Percentiles rank a stretch among this genome's conserved stretches.
Conservation (phyloP, 129 eudicot genomes). For the Dittrichia graveolens region DNA sequence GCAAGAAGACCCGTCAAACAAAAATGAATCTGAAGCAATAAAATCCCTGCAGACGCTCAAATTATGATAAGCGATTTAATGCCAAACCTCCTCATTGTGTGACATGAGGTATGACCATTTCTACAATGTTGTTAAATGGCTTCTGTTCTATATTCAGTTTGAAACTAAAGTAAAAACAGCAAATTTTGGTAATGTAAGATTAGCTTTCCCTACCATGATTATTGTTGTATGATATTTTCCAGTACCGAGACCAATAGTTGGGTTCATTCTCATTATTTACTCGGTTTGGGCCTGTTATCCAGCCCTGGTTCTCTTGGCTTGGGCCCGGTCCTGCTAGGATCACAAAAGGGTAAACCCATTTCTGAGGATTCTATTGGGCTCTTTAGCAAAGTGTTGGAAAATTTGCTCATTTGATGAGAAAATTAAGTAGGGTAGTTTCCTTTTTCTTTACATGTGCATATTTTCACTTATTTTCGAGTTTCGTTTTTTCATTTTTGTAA, state of each 20-base stretch:
- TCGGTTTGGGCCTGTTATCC: background rate
- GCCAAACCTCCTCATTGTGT: constrained; percentile 11
- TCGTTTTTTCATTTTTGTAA: too few relatives aligned
- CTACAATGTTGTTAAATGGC: constrained; percentile 21
- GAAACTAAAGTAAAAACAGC: constrained; percentile 19
- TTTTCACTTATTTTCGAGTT: too few relatives aligned
- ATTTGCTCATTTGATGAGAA: too few relatives aligned
- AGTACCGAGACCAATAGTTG: background rate
- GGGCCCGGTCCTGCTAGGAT: background rate
- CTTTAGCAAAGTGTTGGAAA: too few relatives aligned
- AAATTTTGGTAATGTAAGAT: constrained; percentile 41
- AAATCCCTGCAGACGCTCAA: constrained; percentile 57
- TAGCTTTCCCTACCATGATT: constrained; percentile 32
- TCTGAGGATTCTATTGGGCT: background rate
- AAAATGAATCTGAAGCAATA: constrained; percentile 39
- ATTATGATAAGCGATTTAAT: constrained; percentile 32
- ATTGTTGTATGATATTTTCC: background rate
- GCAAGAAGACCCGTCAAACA: background rate
- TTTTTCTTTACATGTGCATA: too few relatives aligned
- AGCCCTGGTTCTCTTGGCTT: background rate
- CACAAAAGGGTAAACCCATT: background rate
- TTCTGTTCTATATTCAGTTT: constrained; percentile 21
- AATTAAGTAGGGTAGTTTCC: too few relatives aligned
- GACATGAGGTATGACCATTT: background rate
- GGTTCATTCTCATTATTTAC: background rate